Percentiles rank a stretch among this genome's conserved stretches.
Evolutionary conservation across 2,329 filamentous ascomycete species (phyloP).

Genomic region (Gremmenia infestans): DNA sequence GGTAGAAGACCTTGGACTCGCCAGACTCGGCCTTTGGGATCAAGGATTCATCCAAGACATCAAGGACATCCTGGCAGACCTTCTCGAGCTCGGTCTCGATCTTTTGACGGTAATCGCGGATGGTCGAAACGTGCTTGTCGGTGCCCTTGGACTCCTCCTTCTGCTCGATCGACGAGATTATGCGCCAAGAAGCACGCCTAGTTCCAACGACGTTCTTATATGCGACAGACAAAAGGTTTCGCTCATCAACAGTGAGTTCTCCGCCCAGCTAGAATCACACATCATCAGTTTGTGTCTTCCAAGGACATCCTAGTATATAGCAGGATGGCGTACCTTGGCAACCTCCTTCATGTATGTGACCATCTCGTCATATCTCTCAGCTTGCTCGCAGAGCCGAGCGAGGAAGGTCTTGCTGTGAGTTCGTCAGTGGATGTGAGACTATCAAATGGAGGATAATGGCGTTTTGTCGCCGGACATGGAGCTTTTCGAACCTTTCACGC

Average conservation of each 20-base stretch:
- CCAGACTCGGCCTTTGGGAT: constrained; percentile 95
- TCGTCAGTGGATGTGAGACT: constrained; percentile 18
- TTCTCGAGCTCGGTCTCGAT: constrained; percentile 96
- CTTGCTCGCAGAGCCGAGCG: constrained; percentile 99
- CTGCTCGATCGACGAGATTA: constrained; percentile 99
- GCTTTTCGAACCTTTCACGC: constrained; percentile 31
- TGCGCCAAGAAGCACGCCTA: constrained; percentile 97
- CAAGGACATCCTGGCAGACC: constrained; percentile 96
- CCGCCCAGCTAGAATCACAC: constrained; percentile 48
- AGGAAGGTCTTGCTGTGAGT: constrained; percentile 92
- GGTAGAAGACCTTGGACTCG: constrained; percentile 99
- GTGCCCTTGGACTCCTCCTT: constrained; percentile 99
- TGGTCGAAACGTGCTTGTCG: constrained; percentile 88
- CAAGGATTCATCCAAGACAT: constrained; percentile 86
- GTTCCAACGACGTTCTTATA: constrained; percentile 99
- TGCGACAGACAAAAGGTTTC: constrained; percentile 95
- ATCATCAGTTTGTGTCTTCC: constrained; percentile 19
- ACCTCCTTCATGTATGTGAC: constrained; percentile 99
- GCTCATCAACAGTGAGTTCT: constrained; percentile 91
- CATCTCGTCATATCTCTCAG: constrained; percentile 99
- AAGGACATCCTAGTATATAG: constrained; percentile 9
- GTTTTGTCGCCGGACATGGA: constrained; percentile 2
- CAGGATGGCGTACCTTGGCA: constrained; percentile 65
- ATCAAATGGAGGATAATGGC: neutral
- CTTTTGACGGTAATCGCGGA: constrained; percentile 97